Percentiles rank a stretch among this genome's conserved stretches.
Conservation (phyloP, 441 rosid genomes). For the Jatropha podagrica region DNA sequence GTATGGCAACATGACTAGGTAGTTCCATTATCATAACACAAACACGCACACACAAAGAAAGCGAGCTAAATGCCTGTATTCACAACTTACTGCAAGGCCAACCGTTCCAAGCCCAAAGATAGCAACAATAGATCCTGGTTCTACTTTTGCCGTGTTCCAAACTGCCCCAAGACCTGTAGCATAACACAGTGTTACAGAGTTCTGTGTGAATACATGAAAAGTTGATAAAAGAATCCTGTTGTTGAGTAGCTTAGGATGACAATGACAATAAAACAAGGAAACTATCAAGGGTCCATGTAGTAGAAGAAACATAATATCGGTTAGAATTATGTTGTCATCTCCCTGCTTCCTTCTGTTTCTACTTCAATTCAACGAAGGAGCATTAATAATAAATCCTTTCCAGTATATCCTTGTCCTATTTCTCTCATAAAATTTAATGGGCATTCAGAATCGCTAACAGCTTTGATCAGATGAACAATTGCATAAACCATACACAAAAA, state of each 20-base stretch:
- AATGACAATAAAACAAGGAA: neutral
- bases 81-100: conserved; percentile 81
- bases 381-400: neutral
- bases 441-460: neutral
- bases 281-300: neutral
- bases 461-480: neutral
- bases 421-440: neutral
- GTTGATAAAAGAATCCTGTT: neutral
- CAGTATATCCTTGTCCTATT: neutral
- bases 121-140: conserved; percentile 82
- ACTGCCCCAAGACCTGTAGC: conserved; percentile 89
- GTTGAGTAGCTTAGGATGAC: neutral
- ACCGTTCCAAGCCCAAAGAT: conserved; percentile 95
- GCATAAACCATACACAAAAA: neutral
- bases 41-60: neutral
- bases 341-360: neutral
- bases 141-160: conserved; percentile 99
- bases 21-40: neutral
- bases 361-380: neutral
- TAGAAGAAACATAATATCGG: neutral
- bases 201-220: neutral
- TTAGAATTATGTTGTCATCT: neutral
- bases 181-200: neutral
- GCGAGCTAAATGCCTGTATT: conserved; percentile 3
- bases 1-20: neutral